Evolutionary conservation across 2,329 filamentous ascomycete species (phyloP), one percentile per base, ranked within the genome.

Genomic region (Pezizomycotina sp.): DNA sequence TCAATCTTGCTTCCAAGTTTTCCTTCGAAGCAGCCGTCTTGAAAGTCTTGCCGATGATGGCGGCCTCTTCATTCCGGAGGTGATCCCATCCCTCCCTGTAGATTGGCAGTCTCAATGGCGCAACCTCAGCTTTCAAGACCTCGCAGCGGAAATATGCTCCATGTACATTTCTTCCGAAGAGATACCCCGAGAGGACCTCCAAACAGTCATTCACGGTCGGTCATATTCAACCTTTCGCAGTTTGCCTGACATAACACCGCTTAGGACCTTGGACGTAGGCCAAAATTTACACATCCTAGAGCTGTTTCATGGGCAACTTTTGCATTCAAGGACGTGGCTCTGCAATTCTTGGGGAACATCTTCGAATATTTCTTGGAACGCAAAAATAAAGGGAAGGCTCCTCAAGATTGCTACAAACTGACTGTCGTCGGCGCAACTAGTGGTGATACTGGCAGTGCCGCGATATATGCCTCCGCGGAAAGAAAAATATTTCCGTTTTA

Each of bases 401-500:
- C 18, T 72, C 73, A 6, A 58, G 57, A 50, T 63, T 64, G 60
- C 59, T 52, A 56, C 44, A 80, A 89, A 53, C 62, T 92, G 48
- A 84, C 81, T 0, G 80, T 92, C 3, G 73, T 92, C 38, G 83
- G 81, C 13, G 82, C 81, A 19, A 92, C 82, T 10, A 82, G 75
- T 52, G 82, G 82, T 46, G 81, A 83, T 56, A 95, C 86, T 18
- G 86, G 86, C 15, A 92, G 82, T 18, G 86, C 86, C 7, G 89
- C 89, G 48, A 95, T 98, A 50, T 93, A 95, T 55, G 89, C 37
- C 66, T 98, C 36, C 66, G 84, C 32, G 83, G 84, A 36, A 95
- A 95, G 71, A 84, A 92, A 61, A 89, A 98, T 65, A 80, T 93
- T 10, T 91, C 82, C 0, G 80, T 95, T 89, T 92, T 62, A 95